Conservation (phyloP, 2,329 filamentous ascomycete species). For the Aureobasidium sp. region DNA sequence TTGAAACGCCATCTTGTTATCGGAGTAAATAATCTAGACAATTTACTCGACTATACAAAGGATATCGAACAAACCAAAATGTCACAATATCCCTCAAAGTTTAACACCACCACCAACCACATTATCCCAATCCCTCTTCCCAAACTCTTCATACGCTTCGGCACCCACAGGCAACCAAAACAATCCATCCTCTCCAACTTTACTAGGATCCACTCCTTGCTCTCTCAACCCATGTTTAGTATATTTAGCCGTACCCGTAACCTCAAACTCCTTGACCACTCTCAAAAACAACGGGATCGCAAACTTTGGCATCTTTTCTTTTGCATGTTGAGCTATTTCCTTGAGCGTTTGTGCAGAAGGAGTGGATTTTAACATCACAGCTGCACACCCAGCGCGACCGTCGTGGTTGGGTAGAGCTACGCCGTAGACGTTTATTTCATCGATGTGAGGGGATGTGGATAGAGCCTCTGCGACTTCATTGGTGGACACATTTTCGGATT, state of each 20-base stretch:
- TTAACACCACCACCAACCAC: conserved; percentile 75
- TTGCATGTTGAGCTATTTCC: conserved; percentile 68
- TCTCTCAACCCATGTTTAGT: conserved; percentile 79
- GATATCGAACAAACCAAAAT: neutral
- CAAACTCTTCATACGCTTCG: conserved; percentile 72
- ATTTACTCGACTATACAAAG: neutral
- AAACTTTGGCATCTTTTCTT: conserved; percentile 70
- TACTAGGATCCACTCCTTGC: conserved; percentile 76
- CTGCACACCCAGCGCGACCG: conserved; percentile 84
- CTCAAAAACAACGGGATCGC: conserved; percentile 84
- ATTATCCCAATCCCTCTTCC: conserved; percentile 70
- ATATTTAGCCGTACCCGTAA: conserved; percentile 91
- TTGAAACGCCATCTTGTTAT: neutral
- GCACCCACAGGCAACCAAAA: conserved; percentile 72
- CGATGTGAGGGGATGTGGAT: conserved; percentile 69
- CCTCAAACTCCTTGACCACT: conserved; percentile 65
- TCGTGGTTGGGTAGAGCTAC: conserved; percentile 84
- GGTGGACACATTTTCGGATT: conserved; percentile 58
- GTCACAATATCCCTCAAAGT: conserved; percentile 59
- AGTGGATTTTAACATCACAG: conserved; percentile 58
- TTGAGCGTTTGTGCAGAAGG: conserved; percentile 47
- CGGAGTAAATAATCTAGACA: neutral
- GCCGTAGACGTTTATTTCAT: conserved; percentile 89
- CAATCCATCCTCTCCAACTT: conserved; percentile 56
- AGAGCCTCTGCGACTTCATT: conserved; percentile 81